Evolutionary conservation across 73 alveolate genomes (phyloP), one percentile per base, ranked within the genome.

Genomic region (Vitrella brassicaformis): DNA sequence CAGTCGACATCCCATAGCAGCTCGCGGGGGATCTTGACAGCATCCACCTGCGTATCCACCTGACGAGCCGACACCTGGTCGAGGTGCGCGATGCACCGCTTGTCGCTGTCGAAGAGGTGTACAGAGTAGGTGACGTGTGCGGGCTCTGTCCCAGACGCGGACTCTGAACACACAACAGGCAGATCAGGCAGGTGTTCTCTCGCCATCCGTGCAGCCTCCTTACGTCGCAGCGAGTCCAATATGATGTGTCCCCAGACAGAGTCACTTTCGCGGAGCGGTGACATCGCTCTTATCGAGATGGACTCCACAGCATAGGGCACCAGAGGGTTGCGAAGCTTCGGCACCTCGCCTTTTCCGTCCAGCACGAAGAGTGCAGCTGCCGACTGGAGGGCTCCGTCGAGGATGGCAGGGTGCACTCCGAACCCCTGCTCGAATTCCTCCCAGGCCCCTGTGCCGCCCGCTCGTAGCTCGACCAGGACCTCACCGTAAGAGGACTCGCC

Each of bases 371-470:
- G 56, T 8, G 56, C 22, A 14, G 56, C 56, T 39, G 56, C 56
- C 56, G 56, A 39, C 30, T 77, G 84, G 71, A 77, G 72, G n/a
- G 84, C 84, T 18, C 84, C 84, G 30, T 77, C 84, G 47, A 77
- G 68, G 47, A 68, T 26, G 19, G 84, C 84, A 0, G 84, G 84
- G 47, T 77, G 84, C 68, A 77, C 56, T 4, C 56, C 22, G 56
- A 39, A 39, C 14, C 56, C 56, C 14, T 14, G 4, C 56, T 39
- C 56, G 56, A 39, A n/a, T n/a, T n/a, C n/a, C n/a, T n/a, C n/a
- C n/a, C n/a, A n/a, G n/a, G n/a, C n/a, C n/a, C n/a, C n/a, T n/a
- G n/a, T n/a, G n/a, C n/a, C n/a, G n/a, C n/a, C n/a, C n/a, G n/a
- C n/a, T n/a, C n/a, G n/a, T n/a, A n/a, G n/a, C n/a, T n/a, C n/a